Evolutionary conservation across 75 land plant species (phyloP).

Genomic region (Pinus taeda): DNA sequence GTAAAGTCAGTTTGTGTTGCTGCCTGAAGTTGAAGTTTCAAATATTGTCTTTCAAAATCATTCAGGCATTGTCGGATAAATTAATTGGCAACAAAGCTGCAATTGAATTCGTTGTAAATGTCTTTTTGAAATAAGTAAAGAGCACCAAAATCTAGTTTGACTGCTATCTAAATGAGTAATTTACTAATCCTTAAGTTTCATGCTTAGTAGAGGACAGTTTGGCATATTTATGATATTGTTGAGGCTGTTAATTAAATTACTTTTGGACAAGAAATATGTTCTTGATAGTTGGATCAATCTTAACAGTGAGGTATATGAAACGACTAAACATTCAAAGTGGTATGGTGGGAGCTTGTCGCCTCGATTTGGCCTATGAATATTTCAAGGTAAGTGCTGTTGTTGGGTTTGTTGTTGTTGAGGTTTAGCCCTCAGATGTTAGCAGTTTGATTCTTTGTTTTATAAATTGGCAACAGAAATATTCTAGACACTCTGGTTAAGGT

Average conservation of each 20-base stretch:
- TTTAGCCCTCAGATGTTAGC: background rate
- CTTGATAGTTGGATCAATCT: slow-evolving; percentile 7
- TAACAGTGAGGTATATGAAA: slow-evolving; percentile 70
- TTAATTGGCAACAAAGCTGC: too few species aligned
- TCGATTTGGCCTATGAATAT: slow-evolving; percentile 85
- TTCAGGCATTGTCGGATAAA: too few species aligned
- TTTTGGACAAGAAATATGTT: slow-evolving; percentile 2
- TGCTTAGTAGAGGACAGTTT: too few species aligned
- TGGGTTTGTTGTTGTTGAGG: background rate
- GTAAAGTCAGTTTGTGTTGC: too few species aligned
- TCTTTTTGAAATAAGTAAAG: too few species aligned
- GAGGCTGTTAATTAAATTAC: slow-evolving; percentile 2
- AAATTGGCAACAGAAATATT: background rate
- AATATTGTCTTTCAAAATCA: too few species aligned
- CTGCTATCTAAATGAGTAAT: too few species aligned
- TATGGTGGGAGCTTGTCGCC: slow-evolving; percentile 80
- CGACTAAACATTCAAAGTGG: slow-evolving; percentile 64
- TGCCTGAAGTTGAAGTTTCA: too few species aligned
- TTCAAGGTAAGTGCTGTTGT: slow-evolving; percentile 52
- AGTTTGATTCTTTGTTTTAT: background rate
- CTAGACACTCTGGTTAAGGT: background rate
- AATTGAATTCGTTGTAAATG: too few species aligned
- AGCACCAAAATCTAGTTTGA: too few species aligned
- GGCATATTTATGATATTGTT: background rate
- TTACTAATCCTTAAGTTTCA: too few species aligned